A percentile compares a stretch with the other conserved stretches of the same genome.
These are phyloP conservation scores for Diaporthe amygdali DNA, from an alignment of 2,329 filamentous ascomycete genomes.

Conservation along the genomic window DNA sequence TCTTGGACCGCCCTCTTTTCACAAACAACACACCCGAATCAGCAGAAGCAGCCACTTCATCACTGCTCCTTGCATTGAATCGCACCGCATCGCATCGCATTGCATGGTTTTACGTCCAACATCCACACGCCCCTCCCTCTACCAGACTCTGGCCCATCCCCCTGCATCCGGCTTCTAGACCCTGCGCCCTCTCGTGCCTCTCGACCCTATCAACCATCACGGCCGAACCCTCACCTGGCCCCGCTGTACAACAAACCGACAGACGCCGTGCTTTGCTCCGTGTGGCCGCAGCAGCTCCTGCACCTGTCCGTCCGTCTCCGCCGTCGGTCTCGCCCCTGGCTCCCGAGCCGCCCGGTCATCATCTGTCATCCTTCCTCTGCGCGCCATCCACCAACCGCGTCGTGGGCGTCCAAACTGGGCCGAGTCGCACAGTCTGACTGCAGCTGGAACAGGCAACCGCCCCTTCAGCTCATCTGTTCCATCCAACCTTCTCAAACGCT, in stretches of 20 bases:
- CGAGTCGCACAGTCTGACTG: not conserved
- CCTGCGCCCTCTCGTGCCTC: slow-evolving; percentile 16
- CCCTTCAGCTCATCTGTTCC: not conserved
- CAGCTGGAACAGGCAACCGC: not conserved
- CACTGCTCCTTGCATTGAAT: slow-evolving; percentile 7
- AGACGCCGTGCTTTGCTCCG: slow-evolving; percentile 13
- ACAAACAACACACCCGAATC: not conserved
- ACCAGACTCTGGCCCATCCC: slow-evolving; percentile 18
- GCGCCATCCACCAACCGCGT: not conserved
- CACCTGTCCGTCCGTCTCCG: slow-evolving; percentile 13
- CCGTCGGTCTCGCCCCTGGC: slow-evolving; percentile 9
- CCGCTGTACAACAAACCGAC: slow-evolving; percentile 21
- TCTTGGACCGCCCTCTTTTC: not conserved
- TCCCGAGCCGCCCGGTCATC: slow-evolving; percentile 17
- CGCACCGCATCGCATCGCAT: not conserved
- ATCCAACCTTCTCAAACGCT: not conserved
- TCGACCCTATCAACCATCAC: slow-evolving; percentile 15
- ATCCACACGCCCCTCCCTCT: slow-evolving; percentile 23
- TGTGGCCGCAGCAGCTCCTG: slow-evolving; percentile 20
- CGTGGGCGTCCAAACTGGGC: not conserved
- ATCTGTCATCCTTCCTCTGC: not conserved
- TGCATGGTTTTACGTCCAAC: not conserved
- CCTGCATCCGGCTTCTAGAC: slow-evolving; percentile 13
- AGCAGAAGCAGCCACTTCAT: not conserved
- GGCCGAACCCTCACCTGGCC: slow-evolving; percentile 7